These are phyloP conservation scores for Trichosporon inkin DNA, from an alignment of 1,284 basidiomycete genomes.

Conservation along the genomic window DNA sequence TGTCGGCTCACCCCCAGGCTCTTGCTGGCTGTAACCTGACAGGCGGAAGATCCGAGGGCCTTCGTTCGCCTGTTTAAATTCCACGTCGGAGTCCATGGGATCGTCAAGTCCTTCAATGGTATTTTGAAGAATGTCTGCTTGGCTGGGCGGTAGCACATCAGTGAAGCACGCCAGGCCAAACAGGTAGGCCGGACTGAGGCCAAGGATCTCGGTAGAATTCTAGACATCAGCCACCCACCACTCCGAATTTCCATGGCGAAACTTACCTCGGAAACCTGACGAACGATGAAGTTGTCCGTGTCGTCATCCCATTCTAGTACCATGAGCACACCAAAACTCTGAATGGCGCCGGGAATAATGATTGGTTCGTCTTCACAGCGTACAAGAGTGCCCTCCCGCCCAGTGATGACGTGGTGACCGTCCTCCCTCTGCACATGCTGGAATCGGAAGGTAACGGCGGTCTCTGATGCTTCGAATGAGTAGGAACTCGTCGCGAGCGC, in stretches of 20 bases:
- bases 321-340: slow-evolving; percentile 78
- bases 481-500: neutral
- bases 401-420: slow-evolving; percentile 69
- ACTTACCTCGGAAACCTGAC: slow-evolving; percentile 76
- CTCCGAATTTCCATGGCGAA: slow-evolving; percentile 7
- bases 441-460: slow-evolving; percentile 53
- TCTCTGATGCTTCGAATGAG: neutral
- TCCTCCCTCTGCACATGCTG: slow-evolving; percentile 64
- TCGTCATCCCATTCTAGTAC: slow-evolving; percentile 66
- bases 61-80: slow-evolving; percentile 46
- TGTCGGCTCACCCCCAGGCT: neutral
- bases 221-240: slow-evolving; percentile 30
- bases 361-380: slow-evolving; percentile 87
- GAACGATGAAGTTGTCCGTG: slow-evolving; percentile 60
- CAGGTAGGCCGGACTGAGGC: slow-evolving; percentile 69
- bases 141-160: slow-evolving; percentile 64
- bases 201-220: slow-evolving; percentile 67
- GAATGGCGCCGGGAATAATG: slow-evolving; percentile 75
- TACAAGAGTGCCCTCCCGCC: slow-evolving; percentile 64
- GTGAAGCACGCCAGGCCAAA: slow-evolving; percentile 75
- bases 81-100: slow-evolving; percentile 35
- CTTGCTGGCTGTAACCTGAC: slow-evolving; percentile 51
- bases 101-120: slow-evolving; percentile 67
- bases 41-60: slow-evolving; percentile 68
- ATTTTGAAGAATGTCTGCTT: slow-evolving; percentile 71